A percentile compares a stretch with the other conserved stretches of the same genome.
phyloP scores from a whole-genome alignment of 2,329 filamentous ascomycete species.

The Venturia carpophila region DNA sequence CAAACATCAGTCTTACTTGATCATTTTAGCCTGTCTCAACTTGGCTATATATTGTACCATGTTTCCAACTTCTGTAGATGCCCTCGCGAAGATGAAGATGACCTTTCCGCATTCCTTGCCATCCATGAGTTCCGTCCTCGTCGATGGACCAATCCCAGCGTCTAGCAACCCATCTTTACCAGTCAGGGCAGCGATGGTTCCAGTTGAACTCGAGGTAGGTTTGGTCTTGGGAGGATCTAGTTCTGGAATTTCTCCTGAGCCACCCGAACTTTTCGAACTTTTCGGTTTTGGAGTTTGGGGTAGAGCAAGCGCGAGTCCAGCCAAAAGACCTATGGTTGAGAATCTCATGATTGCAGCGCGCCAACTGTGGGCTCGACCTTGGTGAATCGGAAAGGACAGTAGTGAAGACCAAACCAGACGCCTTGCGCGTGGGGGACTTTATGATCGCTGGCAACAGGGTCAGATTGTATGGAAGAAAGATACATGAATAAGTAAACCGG shows the following conservation, averaged over 20 bases:
- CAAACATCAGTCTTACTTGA: neutral
- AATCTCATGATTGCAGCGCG: neutral
- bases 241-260: neutral
- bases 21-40: neutral
- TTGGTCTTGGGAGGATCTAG: neutral
- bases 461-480: neutral
- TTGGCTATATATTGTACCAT: constrained; percentile 30
- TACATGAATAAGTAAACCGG: constrained; percentile 3
- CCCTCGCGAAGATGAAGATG: constrained; percentile 44
- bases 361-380: neutral
- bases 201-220: neutral
- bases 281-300: neutral
- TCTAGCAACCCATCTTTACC: constrained; percentile 12
- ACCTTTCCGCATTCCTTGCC: constrained; percentile 24
- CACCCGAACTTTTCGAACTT: neutral
- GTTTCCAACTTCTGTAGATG: constrained; percentile 42
- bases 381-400: constrained; percentile 6
- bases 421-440: neutral
- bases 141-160: neutral
- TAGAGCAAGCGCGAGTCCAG: neutral
- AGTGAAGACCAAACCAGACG: neutral
- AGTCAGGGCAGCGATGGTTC: constrained; percentile 10
- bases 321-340: neutral
- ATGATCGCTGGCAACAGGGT: neutral
- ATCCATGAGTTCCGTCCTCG: neutral